Percentiles rank a stretch among this genome's conserved stretches.
phyloP scores from a whole-genome alignment of 75 land plant species.

The Picea sitchensis region DNA sequence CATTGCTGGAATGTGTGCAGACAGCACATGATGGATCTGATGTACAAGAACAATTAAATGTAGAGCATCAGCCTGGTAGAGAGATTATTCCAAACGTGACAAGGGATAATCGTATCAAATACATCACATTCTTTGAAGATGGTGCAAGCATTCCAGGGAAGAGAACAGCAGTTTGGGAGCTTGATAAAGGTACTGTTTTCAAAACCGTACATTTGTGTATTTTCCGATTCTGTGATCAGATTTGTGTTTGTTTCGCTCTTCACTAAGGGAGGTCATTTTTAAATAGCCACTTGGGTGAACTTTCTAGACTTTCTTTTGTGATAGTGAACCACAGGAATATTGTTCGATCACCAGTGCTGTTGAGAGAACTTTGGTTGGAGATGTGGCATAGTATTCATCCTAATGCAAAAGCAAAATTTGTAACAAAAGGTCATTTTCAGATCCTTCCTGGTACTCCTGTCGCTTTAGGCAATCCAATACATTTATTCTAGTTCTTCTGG shows the following conservation, averaged over 20 bases:
- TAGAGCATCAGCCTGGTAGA: conserved; percentile 54
- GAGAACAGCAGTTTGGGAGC: conserved; percentile 99
- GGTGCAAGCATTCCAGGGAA: conserved; percentile 84
- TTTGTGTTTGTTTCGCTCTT: background rate
- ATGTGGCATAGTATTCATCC: conserved; percentile 94
- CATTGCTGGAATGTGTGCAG: conserved; percentile 34
- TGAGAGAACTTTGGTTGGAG: conserved; percentile 97
- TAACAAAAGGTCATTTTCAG: conserved; percentile 75
- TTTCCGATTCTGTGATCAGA: background rate
- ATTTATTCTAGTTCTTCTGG: background rate
- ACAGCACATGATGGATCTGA: conserved; percentile 91
- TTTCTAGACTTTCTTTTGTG: conserved; percentile 3
- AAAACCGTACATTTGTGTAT: background rate
- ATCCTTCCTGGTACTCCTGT: conserved; percentile 9
- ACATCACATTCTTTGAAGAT: conserved; percentile 96
- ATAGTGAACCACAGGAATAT: conserved; percentile 94
- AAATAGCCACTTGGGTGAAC: background rate
- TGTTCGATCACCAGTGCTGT: conserved; percentile 71
- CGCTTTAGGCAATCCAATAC: conserved; percentile 6
- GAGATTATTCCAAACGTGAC: conserved; percentile 88
- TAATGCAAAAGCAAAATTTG: conserved; percentile 72
- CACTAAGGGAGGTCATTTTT: background rate
- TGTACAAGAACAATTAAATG: conserved; percentile 70
- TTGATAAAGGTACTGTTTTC: conserved; percentile 74
- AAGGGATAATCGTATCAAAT: conserved; percentile 64